phyloP scores from a whole-genome alignment of 768 basidiomycete species.

The Porphyrellus cyaneotinctus region DNA sequence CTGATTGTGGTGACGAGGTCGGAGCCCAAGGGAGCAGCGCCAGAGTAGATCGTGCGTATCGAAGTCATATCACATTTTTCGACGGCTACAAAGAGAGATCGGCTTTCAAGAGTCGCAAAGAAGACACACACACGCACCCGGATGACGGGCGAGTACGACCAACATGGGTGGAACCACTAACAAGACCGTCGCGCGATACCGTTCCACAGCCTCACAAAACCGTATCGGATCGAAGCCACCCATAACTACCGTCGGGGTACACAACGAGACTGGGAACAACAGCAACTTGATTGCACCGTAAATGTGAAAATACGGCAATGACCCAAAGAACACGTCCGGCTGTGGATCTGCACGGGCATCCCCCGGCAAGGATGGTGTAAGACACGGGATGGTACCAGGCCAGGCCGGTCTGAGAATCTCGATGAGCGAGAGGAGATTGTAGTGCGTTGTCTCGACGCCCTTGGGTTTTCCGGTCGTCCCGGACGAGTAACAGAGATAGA shows the following conservation, averaged over 20 bases:
- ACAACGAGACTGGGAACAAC: slow-evolving; percentile 49
- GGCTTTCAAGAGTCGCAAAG: neutral
- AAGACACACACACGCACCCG: slow-evolving; percentile 41
- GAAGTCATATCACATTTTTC: slow-evolving; percentile 64
- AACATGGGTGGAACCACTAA: slow-evolving; percentile 83
- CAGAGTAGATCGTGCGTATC: slow-evolving; percentile 56
- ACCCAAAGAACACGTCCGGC: slow-evolving; percentile 52
- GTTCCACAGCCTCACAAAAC: slow-evolving; percentile 64
- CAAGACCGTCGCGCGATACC: slow-evolving; percentile 54
- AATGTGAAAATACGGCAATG: slow-evolving; percentile 60
- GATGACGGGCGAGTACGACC: slow-evolving; percentile 66
- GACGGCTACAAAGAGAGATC: slow-evolving; percentile 39
- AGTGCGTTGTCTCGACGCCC: slow-evolving; percentile 64
- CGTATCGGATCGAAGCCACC: slow-evolving; percentile 65
- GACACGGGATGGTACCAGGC: slow-evolving; percentile 33
- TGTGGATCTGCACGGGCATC: neutral
- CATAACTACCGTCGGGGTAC: slow-evolving; percentile 54
- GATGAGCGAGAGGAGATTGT: slow-evolving; percentile 61
- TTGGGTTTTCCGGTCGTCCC: slow-evolving; percentile 82
- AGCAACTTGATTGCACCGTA: slow-evolving; percentile 61
- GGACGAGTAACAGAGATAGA: slow-evolving; percentile 58
- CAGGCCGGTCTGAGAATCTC: slow-evolving; percentile 47
- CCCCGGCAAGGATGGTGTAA: slow-evolving; percentile 11
- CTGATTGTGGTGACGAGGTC: slow-evolving; percentile 52
- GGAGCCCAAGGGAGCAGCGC: slow-evolving; percentile 76